Evolutionary conservation across 176 grass and related monocot genomes (phyloP), one percentile per base, ranked within the genome.

Genomic region (Triticum urartu): DNA sequence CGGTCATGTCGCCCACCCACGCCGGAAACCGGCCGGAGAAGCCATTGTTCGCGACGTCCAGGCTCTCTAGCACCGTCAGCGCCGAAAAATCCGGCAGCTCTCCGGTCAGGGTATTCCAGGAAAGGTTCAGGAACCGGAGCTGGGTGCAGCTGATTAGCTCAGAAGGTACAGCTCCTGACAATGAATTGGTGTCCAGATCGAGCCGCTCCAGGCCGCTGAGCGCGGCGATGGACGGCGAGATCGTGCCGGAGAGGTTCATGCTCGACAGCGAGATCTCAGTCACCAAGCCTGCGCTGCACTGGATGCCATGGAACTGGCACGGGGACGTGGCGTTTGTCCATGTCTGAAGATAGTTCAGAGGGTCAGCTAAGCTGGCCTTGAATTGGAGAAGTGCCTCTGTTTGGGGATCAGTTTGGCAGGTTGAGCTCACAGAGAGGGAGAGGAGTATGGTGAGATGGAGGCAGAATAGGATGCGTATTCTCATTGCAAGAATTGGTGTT

Each of bases 41-140:
- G 15, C 0, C n/a, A 22, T 98, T 98, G 62, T 30, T 89, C 0
- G 80, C 89, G 48, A 92, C 20, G 80, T 98, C 93, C 45, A 98
- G 87, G 32, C 28, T 9, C 72, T 92, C 39, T 7, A 98, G 84
- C 11, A 12, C 56, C 54, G 71, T 20, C 48, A 98, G 24, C 5
- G 79, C 1, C 2, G 91, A 95, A 10, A 98, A 65, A 84, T 98
- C 86, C 18, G 95, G 93, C 28, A 95, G 60, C 64, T 85, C 72
- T 2, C 89, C 93, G 5, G 83, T 78, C 36, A 98, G 87, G 22
- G 9, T 10, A 81, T 98, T 98, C 21, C 3, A 76, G 0, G 93
- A 93, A 6, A 98, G 84, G 77, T 98, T 93, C 38, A 98, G 91
- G 33, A 87, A 75, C 72, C 38, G 77, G 43, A 98, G 95, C 59